phyloP scores from a whole-genome alignment of 192 early-diverging fungal genomes.

The Umbelopsis sp. region DNA sequence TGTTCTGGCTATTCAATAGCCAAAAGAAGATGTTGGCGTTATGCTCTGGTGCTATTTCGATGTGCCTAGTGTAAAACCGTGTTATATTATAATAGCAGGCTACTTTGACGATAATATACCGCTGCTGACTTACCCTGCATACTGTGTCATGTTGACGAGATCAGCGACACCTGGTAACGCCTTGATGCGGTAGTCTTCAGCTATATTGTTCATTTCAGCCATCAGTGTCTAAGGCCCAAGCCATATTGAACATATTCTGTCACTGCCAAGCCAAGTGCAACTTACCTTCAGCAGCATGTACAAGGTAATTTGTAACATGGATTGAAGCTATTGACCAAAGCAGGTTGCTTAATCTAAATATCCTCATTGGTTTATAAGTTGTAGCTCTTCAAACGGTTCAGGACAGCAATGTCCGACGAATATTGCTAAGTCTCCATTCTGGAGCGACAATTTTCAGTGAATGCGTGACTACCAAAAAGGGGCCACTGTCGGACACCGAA shows the following conservation, averaged over 20 bases:
- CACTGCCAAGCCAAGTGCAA: not conserved
- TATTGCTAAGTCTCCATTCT: no score
- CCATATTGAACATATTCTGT: no score
- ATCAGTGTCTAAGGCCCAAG: no score
- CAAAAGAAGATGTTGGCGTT: slow-evolving; percentile 55
- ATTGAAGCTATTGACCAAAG: not conserved
- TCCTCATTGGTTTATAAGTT: not conserved
- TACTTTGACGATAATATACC: no score
- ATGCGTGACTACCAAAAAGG: no score
- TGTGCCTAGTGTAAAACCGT: slow-evolving; percentile 35
- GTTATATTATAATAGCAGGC: not conserved
- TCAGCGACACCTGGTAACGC: slow-evolving; percentile 38
- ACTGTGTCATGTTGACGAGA: slow-evolving; percentile 32
- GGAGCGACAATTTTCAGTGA: no score
- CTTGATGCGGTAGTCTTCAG: slow-evolving; percentile 42
- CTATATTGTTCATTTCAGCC: not conserved
- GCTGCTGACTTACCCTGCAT: slow-evolving; percentile 45
- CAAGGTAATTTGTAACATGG: not conserved
- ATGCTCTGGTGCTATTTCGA: slow-evolving; percentile 33
- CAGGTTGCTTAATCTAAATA: not conserved
- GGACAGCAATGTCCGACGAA: not conserved
- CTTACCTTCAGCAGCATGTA: not conserved
- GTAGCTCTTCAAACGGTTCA: not conserved
- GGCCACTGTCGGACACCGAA: no score
- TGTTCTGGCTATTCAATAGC: slow-evolving; percentile 38